phyloP scores from a whole-genome alignment of 192 early-diverging fungal genomes.

The Podila epicladia region DNA sequence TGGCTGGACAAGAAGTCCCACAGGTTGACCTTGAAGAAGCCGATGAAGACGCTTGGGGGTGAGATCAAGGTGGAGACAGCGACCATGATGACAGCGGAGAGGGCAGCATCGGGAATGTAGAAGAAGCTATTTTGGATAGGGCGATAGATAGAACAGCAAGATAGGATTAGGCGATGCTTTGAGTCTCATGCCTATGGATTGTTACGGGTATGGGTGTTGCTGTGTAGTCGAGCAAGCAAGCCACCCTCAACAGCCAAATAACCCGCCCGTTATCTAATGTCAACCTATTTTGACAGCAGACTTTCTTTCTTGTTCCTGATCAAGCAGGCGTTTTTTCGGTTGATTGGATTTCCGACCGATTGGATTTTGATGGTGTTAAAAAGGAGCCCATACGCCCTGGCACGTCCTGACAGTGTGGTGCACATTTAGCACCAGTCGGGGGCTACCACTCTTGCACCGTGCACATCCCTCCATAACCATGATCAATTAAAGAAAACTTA shows the following conservation, averaged over 20 bases:
- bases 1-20: constrained; percentile 45
- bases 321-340: background rate
- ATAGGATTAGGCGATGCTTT: background rate
- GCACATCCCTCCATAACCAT: background rate
- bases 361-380: too few relatives aligned
- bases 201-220: background rate
- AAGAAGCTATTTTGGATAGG: constrained; percentile 62
- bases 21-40: constrained; percentile 69
- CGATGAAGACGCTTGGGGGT: constrained; percentile 65
- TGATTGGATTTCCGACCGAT: too few relatives aligned
- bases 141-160: background rate
- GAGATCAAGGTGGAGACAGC: constrained; percentile 86
- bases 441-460: background rate
- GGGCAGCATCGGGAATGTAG: constrained; percentile 83
- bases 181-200: too few relatives aligned
- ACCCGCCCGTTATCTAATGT: too few relatives aligned
- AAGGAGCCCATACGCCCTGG: too few relatives aligned
- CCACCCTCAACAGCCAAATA: too few relatives aligned
- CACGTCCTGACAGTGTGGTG: too few relatives aligned
- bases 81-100: constrained; percentile 88
- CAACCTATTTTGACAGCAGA: background rate
- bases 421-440: background rate
- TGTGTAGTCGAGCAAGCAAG: background rate
- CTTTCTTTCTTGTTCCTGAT: background rate
- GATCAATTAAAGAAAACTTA: constrained; percentile 12